A percentile compares a stretch with the other conserved stretches of the same genome.
Evolutionary conservation across 768 basidiomycete species (phyloP).

Genomic region (Solioccasus polychromus): DNA sequence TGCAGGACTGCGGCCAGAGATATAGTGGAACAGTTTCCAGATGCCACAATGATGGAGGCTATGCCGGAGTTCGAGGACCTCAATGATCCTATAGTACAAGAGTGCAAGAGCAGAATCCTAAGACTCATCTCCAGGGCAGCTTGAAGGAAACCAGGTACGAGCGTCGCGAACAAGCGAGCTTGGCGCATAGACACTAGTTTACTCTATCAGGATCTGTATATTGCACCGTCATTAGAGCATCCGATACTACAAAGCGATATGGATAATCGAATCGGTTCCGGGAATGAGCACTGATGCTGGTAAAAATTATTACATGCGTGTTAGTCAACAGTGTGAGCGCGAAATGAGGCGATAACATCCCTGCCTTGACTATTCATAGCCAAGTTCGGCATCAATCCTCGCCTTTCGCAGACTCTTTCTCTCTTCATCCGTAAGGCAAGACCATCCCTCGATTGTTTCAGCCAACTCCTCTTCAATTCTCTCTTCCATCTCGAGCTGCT

Average conservation of each 20-base stretch:
- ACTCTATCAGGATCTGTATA: too few relatives aligned
- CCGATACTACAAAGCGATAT: background rate
- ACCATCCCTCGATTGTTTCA: slow-evolving; percentile 69
- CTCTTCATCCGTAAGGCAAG: slow-evolving; percentile 38
- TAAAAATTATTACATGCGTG: slow-evolving; percentile 6
- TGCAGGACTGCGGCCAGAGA: slow-evolving; percentile 9
- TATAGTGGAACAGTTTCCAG: slow-evolving; percentile 13
- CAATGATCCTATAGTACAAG: slow-evolving; percentile 12
- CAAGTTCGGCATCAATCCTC: slow-evolving; percentile 64
- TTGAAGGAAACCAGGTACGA: background rate
- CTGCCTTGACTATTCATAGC: slow-evolving; percentile 41
- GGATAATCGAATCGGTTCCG: background rate
- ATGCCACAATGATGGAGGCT: slow-evolving; percentile 13
- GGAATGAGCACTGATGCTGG: background rate
- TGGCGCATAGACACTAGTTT: too few relatives aligned
- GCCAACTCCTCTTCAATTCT: slow-evolving; percentile 78
- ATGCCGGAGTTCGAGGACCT: slow-evolving; percentile 14
- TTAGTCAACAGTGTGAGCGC: background rate
- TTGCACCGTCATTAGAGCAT: slow-evolving; percentile 1
- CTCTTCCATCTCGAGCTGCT: slow-evolving; percentile 72
- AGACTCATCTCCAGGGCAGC: slow-evolving; percentile 17
- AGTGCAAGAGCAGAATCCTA: slow-evolving; percentile 22
- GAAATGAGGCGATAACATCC: background rate
- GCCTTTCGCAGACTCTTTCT: slow-evolving; percentile 52
- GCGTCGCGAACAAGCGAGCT: background rate